These are phyloP conservation scores for Rubroboletus satanas DNA, from an alignment of 768 basidiomycete species.

Conservation along the genomic window DNA sequence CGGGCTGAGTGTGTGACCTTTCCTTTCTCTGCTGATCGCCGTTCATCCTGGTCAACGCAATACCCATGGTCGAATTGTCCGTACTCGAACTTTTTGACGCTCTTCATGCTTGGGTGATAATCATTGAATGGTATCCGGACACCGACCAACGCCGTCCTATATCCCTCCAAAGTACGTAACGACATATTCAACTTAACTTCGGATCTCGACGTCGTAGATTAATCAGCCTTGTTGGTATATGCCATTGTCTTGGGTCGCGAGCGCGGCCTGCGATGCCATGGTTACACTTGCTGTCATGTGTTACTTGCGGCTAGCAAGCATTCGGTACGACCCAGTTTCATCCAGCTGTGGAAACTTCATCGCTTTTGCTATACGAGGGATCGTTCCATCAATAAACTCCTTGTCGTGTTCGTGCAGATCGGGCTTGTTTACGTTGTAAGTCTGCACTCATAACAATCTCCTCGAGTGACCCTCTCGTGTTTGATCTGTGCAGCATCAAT, in stretches of 20 bases:
- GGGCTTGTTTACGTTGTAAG: conserved; percentile 16
- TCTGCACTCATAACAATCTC: not conserved
- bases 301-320: conserved; percentile 9
- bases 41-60: not conserved
- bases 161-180: not conserved
- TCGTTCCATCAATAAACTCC: conserved; percentile 3
- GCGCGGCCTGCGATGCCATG: conserved; percentile 5
- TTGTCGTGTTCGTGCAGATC: conserved; percentile 9
- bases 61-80: not conserved
- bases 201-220: not conserved
- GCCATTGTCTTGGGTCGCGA: not conserved
- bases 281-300: conserved; percentile 12
- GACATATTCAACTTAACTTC: too few relatives aligned
- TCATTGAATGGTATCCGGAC: conserved; percentile 1
- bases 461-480: not conserved
- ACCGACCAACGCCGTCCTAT: not conserved
- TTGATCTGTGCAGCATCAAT: conserved; percentile 5
- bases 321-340: not conserved
- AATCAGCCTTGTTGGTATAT: not conserved
- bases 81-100: not conserved
- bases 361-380: not conserved
- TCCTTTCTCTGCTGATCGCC: not conserved
- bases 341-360: not conserved
- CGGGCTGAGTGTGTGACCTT: conserved; percentile 5
- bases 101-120: not conserved